Evolutionary conservation across 345 rosid genomes (phyloP), one percentile per base, ranked within the genome.

Genomic region (Viola odorata): DNA sequence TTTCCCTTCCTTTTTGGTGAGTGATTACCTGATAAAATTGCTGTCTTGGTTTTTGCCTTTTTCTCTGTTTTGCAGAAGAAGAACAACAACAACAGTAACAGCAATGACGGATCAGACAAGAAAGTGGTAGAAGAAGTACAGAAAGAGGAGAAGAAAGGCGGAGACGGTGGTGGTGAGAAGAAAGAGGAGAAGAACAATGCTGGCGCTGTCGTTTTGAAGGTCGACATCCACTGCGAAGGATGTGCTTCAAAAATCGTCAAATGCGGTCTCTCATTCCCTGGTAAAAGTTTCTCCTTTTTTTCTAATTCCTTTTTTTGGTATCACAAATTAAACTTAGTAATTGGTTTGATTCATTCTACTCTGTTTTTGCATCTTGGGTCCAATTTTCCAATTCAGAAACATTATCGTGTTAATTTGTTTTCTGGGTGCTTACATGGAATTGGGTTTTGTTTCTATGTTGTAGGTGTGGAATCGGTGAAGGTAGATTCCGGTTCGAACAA

Each of bases 151-250:
- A 37, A 69, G 60, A 61, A 41, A 63, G 56, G 61, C 48, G 66
- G 55, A 36, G 53, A 58, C 39, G 66, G 59, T 0, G 79, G 58
- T 1, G 56, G 13, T 12, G 57, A 39, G 59, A 78, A 64, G 50
- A 69, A 62, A 58, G 64, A 70, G 45, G 67, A 71, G 3, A 69
- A 69, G n/a, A 70, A 73, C 37, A 69, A 65, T 15, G 37, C 80
- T 0, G 3, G 58, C 7, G 61, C 78, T 8, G 78, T 80, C 59
- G 84, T 94, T 64, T 72, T 94, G 67, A 94, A 85, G 65, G 56
- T 84, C 0, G 91, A 90, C 38, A 86, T 85, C 85, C 88, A 88
- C 56, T 94, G 99, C 55, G 95, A 78, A 5, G 97, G 99, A 1
- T 94, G 99, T 41, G 85, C 86, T 36, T 59, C 79, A 37, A 87